Evolutionary conservation across 1,139 yeast genomes (phyloP).

Genomic region (Pichia sp.): DNA sequence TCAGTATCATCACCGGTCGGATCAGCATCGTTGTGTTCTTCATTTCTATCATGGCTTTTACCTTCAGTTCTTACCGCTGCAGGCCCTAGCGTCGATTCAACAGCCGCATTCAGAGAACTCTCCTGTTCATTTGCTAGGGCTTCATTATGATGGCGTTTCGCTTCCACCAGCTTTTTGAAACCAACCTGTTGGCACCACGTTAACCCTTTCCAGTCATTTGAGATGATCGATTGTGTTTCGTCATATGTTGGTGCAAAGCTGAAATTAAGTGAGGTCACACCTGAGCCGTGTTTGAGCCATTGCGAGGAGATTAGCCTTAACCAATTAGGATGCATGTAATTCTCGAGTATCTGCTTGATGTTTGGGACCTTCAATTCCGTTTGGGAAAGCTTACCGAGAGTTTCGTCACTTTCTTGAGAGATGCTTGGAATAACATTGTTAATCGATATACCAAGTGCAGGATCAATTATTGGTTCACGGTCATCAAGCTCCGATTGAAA

Average conservation of each 20-base stretch:
- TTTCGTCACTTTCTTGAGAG: conserved; percentile 27
- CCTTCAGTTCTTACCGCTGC: conserved; percentile 3
- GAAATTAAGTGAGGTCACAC: conserved; percentile 39
- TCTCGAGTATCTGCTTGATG: conserved; percentile 56
- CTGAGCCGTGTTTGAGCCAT: conserved; percentile 63
- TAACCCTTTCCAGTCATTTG: conserved; percentile 54
- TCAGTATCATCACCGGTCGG: too few relatives aligned
- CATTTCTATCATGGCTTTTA: conserved; percentile 7
- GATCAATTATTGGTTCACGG: conserved; percentile 53
- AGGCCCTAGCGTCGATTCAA: too few relatives aligned
- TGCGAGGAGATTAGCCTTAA: conserved; percentile 72
- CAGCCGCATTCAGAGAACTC: too few relatives aligned
- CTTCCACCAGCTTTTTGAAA: conserved; percentile 38
- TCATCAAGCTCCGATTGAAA: conserved; percentile 60
- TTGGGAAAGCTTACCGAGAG: conserved; percentile 30
- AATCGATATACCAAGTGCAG: conserved; percentile 40
- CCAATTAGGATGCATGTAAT: conserved; percentile 83
- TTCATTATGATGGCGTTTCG: conserved; percentile 29
- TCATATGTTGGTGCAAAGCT: conserved; percentile 79
- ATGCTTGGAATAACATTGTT: conserved; percentile 54
- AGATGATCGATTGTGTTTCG: conserved; percentile 60
- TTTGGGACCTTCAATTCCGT: conserved; percentile 52
- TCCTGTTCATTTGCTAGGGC: too few relatives aligned
- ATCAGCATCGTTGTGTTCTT: too few relatives aligned
- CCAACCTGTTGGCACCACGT: conserved; percentile 81